Percentiles rank a stretch among this genome's conserved stretches.
These are phyloP conservation scores for Fusarium floridanum DNA, from an alignment of 2,329 filamentous ascomycete genomes.

Conservation along the genomic window DNA sequence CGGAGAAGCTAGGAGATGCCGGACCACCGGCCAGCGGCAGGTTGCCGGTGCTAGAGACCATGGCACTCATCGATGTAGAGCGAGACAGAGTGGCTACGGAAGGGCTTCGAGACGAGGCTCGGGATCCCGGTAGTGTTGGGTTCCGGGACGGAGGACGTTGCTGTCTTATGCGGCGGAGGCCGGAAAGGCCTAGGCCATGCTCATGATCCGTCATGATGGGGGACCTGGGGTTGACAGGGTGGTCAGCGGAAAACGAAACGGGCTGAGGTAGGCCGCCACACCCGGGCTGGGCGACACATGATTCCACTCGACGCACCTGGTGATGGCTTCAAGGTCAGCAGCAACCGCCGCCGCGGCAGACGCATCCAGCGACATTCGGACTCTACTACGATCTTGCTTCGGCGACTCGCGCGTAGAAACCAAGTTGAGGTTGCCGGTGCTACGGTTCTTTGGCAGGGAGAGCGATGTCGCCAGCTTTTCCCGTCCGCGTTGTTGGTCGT, in stretches of 20 bases:
- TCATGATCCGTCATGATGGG: constrained; percentile 88
- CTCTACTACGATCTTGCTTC: constrained; percentile 67
- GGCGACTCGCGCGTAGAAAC: constrained; percentile 59
- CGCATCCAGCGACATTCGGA: constrained; percentile 83
- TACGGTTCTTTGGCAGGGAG: constrained; percentile 73
- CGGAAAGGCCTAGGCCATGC: constrained; percentile 86
- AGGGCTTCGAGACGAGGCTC: constrained; percentile 71
- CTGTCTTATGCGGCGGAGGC: constrained; percentile 93
- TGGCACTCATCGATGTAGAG: constrained; percentile 78
- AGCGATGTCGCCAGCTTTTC: constrained; percentile 61
- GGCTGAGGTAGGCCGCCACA: constrained; percentile 32
- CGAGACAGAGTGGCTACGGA: constrained; percentile 70
- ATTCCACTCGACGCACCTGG: constrained; percentile 69
- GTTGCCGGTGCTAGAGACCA: constrained; percentile 69
- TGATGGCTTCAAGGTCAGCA: constrained; percentile 76
- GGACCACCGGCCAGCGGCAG: constrained; percentile 71
- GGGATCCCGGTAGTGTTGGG: constrained; percentile 73
- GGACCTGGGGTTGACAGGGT: constrained; percentile 68
- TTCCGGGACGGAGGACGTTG: constrained; percentile 74
- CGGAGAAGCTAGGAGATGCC: constrained; percentile 80
- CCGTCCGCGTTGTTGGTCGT: constrained; percentile 56
- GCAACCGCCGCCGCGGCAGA: constrained; percentile 70
- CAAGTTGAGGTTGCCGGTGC: constrained; percentile 75
- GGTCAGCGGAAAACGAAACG: constrained; percentile 44
- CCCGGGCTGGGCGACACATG: constrained; percentile 33